Conservation (phyloP, 1,139 yeast genomes). For the Hyphopichia buzzinii region DNA sequence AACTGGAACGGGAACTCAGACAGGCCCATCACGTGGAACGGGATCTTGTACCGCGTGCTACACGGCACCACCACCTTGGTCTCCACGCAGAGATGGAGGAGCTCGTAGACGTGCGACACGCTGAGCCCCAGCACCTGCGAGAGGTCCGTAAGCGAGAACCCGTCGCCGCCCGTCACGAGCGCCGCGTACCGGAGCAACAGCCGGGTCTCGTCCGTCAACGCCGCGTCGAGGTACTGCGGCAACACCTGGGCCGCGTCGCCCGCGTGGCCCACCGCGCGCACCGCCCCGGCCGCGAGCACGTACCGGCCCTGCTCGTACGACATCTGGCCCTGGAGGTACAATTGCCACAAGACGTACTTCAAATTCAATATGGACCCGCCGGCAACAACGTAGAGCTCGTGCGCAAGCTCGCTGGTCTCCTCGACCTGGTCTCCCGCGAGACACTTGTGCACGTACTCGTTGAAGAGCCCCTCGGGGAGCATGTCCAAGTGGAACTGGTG, state of each 20-base stretch:
- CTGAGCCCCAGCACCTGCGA: conserved; percentile 37
- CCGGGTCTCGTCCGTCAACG: conserved; percentile 16
- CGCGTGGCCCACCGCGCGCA: not conserved
- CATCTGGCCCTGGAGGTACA: not conserved
- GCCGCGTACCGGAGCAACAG: conserved; percentile 42
- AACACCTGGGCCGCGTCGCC: not conserved
- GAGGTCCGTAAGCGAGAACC: conserved; percentile 45
- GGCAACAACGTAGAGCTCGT: conserved; percentile 7
- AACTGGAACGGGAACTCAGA: conserved; percentile 37
- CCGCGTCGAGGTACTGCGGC: conserved; percentile 10
- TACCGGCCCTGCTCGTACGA: not conserved
- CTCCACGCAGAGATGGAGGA: conserved; percentile 35
- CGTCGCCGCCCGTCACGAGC: conserved; percentile 38
- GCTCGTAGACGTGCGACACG: conserved; percentile 19
- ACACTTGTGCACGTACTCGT: conserved; percentile 11
- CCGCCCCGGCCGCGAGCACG: not conserved
- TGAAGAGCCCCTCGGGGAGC: conserved; percentile 8
- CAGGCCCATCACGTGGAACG: conserved; percentile 38
- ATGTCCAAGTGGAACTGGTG: conserved; percentile 9
- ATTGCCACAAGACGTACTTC: conserved; percentile 10
- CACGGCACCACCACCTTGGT: conserved; percentile 36
- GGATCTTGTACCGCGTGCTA: conserved; percentile 47
- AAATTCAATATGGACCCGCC: conserved; percentile 17
- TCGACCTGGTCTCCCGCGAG: conserved; percentile 2
- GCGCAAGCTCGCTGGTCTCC: conserved; percentile 5